Evolutionary conservation across 73 alveolate species (phyloP).

Genomic region (Diophrys appendiculata): DNA sequence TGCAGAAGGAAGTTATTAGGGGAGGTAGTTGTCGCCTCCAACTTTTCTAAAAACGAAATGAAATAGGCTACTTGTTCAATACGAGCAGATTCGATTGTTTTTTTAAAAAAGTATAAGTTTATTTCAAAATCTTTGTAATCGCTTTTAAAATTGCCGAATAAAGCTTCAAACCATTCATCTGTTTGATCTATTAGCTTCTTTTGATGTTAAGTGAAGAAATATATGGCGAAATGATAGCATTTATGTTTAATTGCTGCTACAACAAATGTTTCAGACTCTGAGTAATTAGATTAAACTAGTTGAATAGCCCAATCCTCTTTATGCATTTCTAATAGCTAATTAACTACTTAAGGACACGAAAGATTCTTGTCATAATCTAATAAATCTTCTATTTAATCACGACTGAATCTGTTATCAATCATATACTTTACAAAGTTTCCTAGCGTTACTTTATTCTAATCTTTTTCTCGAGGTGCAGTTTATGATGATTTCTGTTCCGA

Average conservation of each 20-base stretch:
- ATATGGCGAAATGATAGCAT: slow-evolving; percentile 6
- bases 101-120: background rate
- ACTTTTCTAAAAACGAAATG: background rate
- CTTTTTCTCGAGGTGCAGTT: background rate
- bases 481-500: background rate
- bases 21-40: background rate
- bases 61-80: background rate
- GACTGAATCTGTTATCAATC: background rate
- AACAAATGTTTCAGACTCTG: background rate
- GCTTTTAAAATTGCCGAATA: background rate
- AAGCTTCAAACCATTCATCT: background rate
- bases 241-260: background rate
- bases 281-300: background rate
- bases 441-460: no score
- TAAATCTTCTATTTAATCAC: background rate
- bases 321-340: background rate
- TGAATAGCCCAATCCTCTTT: background rate
- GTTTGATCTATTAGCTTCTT: background rate
- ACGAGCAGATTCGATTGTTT: background rate
- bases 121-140: slow-evolving; percentile 1
- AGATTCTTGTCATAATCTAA: background rate
- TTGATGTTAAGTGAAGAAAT: background rate
- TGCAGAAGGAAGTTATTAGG: slow-evolving; percentile 2
- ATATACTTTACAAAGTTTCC: background rate
- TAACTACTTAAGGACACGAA: background rate